Conservation (phyloP, 176 grass and related monocot genomes). For the maize (Zea mays) region Zm-B73-REFERENCE-NAM-5.0 NC_050099.1:15231001-15231500, state of each 20-base stretch:
- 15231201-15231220: conserved; percentile 40
- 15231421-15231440: not conserved
- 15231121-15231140: conserved; percentile 40
- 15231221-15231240: conserved; percentile 24
- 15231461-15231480: too few species aligned
- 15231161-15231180: conserved; percentile 45
- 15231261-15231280: conserved; percentile 32
- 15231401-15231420: not conserved
- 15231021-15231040: conserved; percentile 43
- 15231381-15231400: not conserved
- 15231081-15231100: conserved; percentile 26
- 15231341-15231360: conserved; percentile 41
- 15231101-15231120: conserved; percentile 1
- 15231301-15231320: conserved; percentile 38
- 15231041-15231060: conserved; percentile 47
- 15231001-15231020: conserved; percentile 35
- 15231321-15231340: conserved; percentile 35
- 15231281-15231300: conserved; percentile 50
- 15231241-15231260: conserved; percentile 40
- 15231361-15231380: conserved; percentile 60
- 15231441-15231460: too few species aligned
- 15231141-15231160: too few species aligned
- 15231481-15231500: too few species aligned
- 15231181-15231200: conserved; percentile 49
- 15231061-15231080: not conserved